Conservation (phyloP, 148 eudicot species). For the Rhododendron simsii region DNA sequence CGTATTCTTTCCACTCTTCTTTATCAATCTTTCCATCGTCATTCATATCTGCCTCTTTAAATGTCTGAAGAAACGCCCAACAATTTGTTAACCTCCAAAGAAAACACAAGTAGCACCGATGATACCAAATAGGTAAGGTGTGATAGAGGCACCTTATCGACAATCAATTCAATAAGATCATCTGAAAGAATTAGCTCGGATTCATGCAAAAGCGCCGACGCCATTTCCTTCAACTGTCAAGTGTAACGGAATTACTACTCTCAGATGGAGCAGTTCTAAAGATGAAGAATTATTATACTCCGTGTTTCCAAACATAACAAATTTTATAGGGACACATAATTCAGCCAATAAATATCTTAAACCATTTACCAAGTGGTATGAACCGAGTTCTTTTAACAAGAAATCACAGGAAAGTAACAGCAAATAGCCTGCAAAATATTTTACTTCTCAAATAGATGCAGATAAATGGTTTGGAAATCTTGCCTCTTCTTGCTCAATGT, state of each 20-base stretch:
- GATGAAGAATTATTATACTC: too few relatives aligned
- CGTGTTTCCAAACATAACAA: too few relatives aligned
- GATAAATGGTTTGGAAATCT: neutral
- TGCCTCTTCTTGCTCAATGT: conserved; percentile 82
- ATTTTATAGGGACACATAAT: too few relatives aligned
- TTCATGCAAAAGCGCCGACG: conserved; percentile 56
- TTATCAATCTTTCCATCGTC: conserved; percentile 73
- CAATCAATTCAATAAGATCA: conserved; percentile 54
- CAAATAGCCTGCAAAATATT: too few relatives aligned
- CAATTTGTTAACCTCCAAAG: too few relatives aligned
- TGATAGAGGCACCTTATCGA: conserved; percentile 48
- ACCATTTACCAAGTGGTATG: too few relatives aligned
- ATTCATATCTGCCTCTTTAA: conserved; percentile 64
- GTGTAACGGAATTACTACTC: neutral
- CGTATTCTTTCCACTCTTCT: conserved; percentile 85
- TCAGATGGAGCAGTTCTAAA: neutral
- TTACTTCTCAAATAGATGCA: too few relatives aligned
- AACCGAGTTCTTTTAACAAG: too few relatives aligned
- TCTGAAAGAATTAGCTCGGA: conserved; percentile 65
- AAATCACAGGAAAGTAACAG: too few relatives aligned
- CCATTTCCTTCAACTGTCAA: conserved; percentile 75
- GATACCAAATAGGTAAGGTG: neutral
- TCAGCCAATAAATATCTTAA: too few relatives aligned
- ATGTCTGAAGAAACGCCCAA: conserved; percentile 18
- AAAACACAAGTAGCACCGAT: too few relatives aligned